A percentile compares a stretch with the other conserved stretches of the same genome.
phyloP scores from a whole-genome alignment of 352 stramenopile species.

The Pythium oligandrum region DNA sequence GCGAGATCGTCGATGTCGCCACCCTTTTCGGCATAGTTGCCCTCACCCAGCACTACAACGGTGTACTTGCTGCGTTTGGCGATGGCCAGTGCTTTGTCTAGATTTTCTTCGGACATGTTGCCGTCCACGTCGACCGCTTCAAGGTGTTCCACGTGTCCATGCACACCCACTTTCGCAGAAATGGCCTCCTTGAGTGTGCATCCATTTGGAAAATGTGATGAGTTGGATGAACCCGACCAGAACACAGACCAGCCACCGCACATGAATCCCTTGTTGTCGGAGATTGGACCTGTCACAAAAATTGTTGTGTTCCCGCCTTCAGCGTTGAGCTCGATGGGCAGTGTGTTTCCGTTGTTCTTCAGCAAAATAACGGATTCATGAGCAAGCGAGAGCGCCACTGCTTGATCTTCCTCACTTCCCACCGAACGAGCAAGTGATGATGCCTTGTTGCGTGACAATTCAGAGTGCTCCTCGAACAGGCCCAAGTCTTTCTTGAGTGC shows the following conservation, averaged over 20 bases:
- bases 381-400: conserved; percentile 52
- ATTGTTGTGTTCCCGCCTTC: conserved; percentile 16
- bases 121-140: conserved; percentile 50
- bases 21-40: conserved; percentile 77
- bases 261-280: conserved; percentile 64
- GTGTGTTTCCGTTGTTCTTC: conserved; percentile 47
- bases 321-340: conserved; percentile 28
- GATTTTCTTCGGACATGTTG: conserved; percentile 27
- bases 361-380: conserved; percentile 77
- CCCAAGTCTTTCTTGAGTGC: conserved; percentile 44
- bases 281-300: conserved; percentile 59
- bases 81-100: conserved; percentile 31
- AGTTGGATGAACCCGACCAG: conserved; percentile 62
- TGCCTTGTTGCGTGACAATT: conserved; percentile 6
- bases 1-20: conserved; percentile 62
- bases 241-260: conserved; percentile 71
- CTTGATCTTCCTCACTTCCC: conserved; percentile 45
- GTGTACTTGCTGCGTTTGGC: conserved; percentile 63
- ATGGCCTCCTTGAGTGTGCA: conserved; percentile 51
- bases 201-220: conserved; percentile 57
- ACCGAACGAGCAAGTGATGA: conserved; percentile 17
- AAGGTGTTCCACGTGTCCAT: conserved; percentile 24
- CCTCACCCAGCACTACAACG: conserved; percentile 67
- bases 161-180: conserved; percentile 1
- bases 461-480: conserved; percentile 23